Evolutionary conservation across 768 basidiomycete genomes (phyloP).

Genomic region (Hirschioporus abietinus): DNA sequence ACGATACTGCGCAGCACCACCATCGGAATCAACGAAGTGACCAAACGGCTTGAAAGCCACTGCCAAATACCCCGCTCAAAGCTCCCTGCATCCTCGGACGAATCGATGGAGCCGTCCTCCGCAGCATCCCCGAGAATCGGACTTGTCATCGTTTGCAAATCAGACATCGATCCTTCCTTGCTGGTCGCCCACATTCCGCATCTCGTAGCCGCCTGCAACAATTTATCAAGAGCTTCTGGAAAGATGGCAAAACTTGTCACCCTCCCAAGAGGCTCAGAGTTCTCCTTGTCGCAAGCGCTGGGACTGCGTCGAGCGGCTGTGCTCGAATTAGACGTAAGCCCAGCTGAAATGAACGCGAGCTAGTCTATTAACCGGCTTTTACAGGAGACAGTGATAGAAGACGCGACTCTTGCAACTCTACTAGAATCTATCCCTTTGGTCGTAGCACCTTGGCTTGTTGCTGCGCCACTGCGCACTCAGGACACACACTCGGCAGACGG

Average conservation of each 20-base stretch:
- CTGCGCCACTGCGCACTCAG: slow-evolving; percentile 19
- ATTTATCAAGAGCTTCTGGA: slow-evolving; percentile 22
- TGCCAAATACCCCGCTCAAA: slow-evolving; percentile 26
- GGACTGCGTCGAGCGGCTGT: slow-evolving; percentile 64
- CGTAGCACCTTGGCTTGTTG: slow-evolving; percentile 61
- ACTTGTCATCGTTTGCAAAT: slow-evolving; percentile 64
- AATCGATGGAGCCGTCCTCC: slow-evolving; percentile 8
- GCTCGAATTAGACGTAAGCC: slow-evolving; percentile 61
- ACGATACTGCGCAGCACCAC: slow-evolving; percentile 41
- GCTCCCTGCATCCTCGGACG: slow-evolving; percentile 8
- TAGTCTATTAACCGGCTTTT: not conserved
- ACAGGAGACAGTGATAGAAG: slow-evolving; percentile 38
- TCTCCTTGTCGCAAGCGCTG: slow-evolving; percentile 49
- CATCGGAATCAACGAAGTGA: slow-evolving; percentile 79
- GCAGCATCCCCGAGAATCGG: slow-evolving; percentile 6
- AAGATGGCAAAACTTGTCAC: slow-evolving; percentile 49
- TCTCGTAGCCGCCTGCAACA: slow-evolving; percentile 74
- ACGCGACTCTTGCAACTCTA: slow-evolving; percentile 30
- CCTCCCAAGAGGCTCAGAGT: slow-evolving; percentile 65
- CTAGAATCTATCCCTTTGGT: slow-evolving; percentile 49
- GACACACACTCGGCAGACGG: not conserved
- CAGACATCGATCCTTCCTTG: slow-evolving; percentile 68
- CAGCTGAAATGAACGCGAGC: not conserved
- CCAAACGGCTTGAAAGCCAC: slow-evolving; percentile 63
- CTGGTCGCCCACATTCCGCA: slow-evolving; percentile 73